phyloP scores from a whole-genome alignment of 2,329 filamentous ascomycete species.

The Dryadomyces quercivorus region DNA sequence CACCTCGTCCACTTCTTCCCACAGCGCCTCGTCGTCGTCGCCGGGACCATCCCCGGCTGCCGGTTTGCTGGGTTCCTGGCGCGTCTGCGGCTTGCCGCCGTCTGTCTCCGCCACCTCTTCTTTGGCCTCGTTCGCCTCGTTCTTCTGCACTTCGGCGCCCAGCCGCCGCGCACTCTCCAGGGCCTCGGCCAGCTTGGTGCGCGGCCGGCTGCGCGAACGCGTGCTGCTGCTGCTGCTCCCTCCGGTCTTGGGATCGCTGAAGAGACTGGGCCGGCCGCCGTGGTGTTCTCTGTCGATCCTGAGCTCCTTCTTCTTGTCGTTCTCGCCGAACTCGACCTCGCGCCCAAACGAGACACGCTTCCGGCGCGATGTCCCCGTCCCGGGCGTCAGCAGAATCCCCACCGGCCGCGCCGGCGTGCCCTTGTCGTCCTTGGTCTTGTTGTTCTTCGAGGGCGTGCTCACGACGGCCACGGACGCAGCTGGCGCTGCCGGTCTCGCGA shows the following conservation, averaged over 20 bases:
- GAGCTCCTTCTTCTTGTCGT: slow-evolving; percentile 15
- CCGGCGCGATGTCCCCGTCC: slow-evolving; percentile 44
- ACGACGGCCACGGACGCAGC: not conserved
- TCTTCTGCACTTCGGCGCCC: slow-evolving; percentile 12
- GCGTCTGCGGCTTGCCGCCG: not conserved
- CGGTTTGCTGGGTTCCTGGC: not conserved
- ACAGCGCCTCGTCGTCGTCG: slow-evolving; percentile 28
- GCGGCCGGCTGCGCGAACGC: slow-evolving; percentile 15
- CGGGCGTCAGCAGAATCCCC: slow-evolving; percentile 52
- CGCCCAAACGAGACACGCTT: slow-evolving; percentile 55
- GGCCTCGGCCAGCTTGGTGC: slow-evolving; percentile 31
- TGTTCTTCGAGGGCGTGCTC: slow-evolving; percentile 8
- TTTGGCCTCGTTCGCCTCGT: not conserved
- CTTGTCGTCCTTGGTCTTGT: slow-evolving; percentile 7
- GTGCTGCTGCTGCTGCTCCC: not conserved
- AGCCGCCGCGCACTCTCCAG: slow-evolving; percentile 27
- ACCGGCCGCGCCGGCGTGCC: slow-evolving; percentile 21
- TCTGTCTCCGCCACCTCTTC: slow-evolving; percentile 12
- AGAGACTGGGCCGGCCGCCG: slow-evolving; percentile 8
- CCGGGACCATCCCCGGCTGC: not conserved
- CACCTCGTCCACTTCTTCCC: slow-evolving; percentile 37
- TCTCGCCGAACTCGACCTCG: slow-evolving; percentile 33
- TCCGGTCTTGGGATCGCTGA: slow-evolving; percentile 1
- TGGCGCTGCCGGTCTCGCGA: not conserved
- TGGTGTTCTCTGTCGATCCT: slow-evolving; percentile 9